These are phyloP conservation scores for Acmispon strigosus DNA, from an alignment of 306 rosid species.

Conservation along the genomic window DNA sequence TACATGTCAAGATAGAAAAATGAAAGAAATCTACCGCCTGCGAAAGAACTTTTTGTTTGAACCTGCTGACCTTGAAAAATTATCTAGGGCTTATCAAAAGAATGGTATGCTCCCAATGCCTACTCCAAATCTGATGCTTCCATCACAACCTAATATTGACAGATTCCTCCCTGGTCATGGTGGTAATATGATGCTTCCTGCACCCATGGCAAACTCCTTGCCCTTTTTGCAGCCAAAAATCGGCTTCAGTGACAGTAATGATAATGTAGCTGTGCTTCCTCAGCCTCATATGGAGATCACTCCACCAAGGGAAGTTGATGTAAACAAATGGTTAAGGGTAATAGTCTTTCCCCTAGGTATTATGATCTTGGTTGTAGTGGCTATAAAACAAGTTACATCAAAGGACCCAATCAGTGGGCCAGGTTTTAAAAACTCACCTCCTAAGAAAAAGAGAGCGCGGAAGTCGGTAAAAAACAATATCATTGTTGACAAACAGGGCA, in stretches of 20 bases:
- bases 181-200: conserved; percentile 13
- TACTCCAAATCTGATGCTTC: conserved; percentile 26
- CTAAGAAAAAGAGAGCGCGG: conserved; percentile 42
- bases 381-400: background rate
- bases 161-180: background rate
- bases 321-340: too few species aligned
- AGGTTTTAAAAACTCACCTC: conserved; percentile 24
- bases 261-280: too few species aligned
- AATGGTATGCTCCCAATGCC: conserved; percentile 22
- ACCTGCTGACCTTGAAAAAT: conserved; percentile 6
- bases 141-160: conserved; percentile 14
- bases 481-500: conserved; percentile 26
- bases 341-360: too few species aligned
- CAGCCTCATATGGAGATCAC: too few species aligned
- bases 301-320: too few species aligned
- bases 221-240: background rate
- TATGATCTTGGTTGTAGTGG: background rate
- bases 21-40: conserved; percentile 27
- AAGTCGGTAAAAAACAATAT: conserved; percentile 31
- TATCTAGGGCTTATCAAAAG: background rate
- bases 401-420: conserved; percentile 15
- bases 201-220: background rate
- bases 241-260: conserved; percentile 3
- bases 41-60: conserved; percentile 23
- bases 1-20: conserved; percentile 41